A percentile compares a stretch with the other conserved stretches of the same genome.
Evolutionary conservation across 768 basidiomycete species (phyloP).

Genomic region (Hypholoma fasciculare): DNA sequence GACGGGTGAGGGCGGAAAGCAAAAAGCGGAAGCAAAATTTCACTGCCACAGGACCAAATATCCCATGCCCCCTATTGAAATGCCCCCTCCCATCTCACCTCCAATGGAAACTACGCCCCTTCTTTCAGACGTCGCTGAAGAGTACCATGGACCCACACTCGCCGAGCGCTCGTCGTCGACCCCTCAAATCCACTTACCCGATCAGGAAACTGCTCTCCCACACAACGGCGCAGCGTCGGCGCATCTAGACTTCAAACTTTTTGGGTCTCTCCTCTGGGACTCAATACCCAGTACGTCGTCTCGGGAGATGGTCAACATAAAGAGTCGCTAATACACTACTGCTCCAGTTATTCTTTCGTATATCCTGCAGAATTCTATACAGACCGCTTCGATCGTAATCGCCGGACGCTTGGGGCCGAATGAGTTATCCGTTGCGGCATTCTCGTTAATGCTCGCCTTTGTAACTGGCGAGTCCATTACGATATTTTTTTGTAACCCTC

Average conservation of each 20-base stretch:
- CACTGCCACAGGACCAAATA: constrained; percentile 6
- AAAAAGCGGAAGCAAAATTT: constrained; percentile 9
- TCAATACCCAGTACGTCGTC: constrained; percentile 50
- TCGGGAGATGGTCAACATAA: neutral
- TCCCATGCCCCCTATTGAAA: constrained; percentile 7
- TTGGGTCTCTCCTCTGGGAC: constrained; percentile 51
- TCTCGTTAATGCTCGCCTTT: constrained; percentile 75
- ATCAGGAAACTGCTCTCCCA: constrained; percentile 28
- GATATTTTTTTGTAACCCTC: constrained; percentile 25
- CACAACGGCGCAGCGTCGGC: constrained; percentile 16
- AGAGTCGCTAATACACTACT: neutral
- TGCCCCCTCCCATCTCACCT: constrained; percentile 9
- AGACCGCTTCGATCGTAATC: constrained; percentile 63
- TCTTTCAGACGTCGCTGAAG: constrained; percentile 3
- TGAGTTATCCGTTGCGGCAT: constrained; percentile 70
- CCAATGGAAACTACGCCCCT: constrained; percentile 19
- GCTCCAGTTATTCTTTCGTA: constrained; percentile 67
- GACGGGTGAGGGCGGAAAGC: neutral
- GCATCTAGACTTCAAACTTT: constrained; percentile 33
- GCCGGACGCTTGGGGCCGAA: constrained; percentile 68
- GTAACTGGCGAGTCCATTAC: constrained; percentile 67
- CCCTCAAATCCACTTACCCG: constrained; percentile 19
- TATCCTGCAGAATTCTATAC: constrained; percentile 72
- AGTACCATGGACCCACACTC: constrained; percentile 1
- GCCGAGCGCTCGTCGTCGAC: constrained; percentile 18